These are phyloP conservation scores for Neonectria coccinea DNA, from an alignment of 2,329 filamentous ascomycete genomes.

Conservation along the genomic window DNA sequence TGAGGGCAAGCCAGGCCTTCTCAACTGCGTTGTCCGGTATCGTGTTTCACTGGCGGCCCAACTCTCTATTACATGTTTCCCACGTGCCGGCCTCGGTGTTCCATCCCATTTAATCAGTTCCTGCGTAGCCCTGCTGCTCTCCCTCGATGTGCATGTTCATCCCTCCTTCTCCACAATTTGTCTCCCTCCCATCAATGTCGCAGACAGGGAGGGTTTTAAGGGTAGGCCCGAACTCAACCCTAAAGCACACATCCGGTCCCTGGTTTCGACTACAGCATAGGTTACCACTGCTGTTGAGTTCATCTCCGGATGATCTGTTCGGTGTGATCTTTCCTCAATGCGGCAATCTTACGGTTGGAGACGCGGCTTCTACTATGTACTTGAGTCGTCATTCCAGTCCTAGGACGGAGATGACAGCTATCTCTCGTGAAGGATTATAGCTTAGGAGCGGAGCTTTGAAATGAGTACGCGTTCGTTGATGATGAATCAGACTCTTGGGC, in stretches of 20 bases:
- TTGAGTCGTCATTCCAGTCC: slow-evolving; percentile 7
- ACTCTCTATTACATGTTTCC: not conserved
- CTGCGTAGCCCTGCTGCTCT: not conserved
- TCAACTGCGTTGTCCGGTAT: too few species aligned
- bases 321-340: slow-evolving; percentile 6
- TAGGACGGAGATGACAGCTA: not conserved
- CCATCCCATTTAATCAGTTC: not conserved
- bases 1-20: not conserved
- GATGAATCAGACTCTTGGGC: slow-evolving; percentile 14
- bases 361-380: not conserved
- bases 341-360: slow-evolving; percentile 11
- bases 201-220: slow-evolving; percentile 4
- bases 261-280: not conserved
- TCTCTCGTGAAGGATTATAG: not conserved
- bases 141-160: not conserved
- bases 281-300: not conserved
- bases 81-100: not conserved
- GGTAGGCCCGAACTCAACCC: slow-evolving; percentile 4
- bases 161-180: not conserved
- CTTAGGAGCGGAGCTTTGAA: slow-evolving; percentile 20
- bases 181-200: not conserved
- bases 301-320: slow-evolving; percentile 4
- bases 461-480: slow-evolving; percentile 25
- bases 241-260: not conserved
- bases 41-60: not conserved